A percentile compares a stretch with the other conserved stretches of the same genome.
phyloP scores from a whole-genome alignment of 1,284 basidiomycete species.

The Marasmius tenuissimus region DNA sequence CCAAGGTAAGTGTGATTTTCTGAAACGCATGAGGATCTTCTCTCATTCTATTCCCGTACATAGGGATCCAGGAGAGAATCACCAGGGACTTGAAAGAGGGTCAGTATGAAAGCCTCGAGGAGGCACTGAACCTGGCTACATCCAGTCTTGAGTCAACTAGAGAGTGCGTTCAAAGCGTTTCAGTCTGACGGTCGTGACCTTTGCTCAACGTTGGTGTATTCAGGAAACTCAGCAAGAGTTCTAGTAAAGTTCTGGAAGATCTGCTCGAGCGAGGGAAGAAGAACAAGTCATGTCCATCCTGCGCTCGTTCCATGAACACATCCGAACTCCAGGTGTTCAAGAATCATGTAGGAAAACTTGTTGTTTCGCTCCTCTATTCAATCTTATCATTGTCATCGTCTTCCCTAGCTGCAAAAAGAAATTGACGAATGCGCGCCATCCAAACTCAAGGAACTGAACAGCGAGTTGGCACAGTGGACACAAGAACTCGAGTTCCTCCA shows the following conservation, averaged over 20 bases:
- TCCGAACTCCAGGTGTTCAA: constrained; percentile 67
- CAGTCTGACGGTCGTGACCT: constrained; percentile 1
- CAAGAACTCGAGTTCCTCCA: constrained; percentile 59
- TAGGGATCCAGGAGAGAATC: constrained; percentile 59
- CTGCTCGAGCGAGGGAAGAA: constrained; percentile 63
- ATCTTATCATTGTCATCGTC: not conserved
- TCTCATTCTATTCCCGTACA: not conserved
- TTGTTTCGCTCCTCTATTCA: not conserved
- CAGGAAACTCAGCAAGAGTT: constrained; percentile 34
- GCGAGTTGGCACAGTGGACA: constrained; percentile 64
- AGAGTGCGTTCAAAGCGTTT: no score
- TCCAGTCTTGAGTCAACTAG: no score
- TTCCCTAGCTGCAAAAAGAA: constrained; percentile 50
- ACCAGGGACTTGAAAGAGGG: constrained; percentile 39
- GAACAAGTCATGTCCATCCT: constrained; percentile 75
- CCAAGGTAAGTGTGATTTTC: constrained; percentile 43
- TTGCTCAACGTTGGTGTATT: not conserved
- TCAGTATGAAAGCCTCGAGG: no score
- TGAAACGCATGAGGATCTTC: not conserved
- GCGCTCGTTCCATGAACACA: constrained; percentile 68
- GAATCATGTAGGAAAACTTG: constrained; percentile 52
- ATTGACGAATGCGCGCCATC: constrained; percentile 51
- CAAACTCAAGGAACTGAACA: constrained; percentile 36
- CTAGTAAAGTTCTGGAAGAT: constrained; percentile 59
- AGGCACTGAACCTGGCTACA: no score